Base-by-base conservation (phyloP, 495 filamentous ascomycete species). In the Hyaloscypha hepaticicola region DNA sequence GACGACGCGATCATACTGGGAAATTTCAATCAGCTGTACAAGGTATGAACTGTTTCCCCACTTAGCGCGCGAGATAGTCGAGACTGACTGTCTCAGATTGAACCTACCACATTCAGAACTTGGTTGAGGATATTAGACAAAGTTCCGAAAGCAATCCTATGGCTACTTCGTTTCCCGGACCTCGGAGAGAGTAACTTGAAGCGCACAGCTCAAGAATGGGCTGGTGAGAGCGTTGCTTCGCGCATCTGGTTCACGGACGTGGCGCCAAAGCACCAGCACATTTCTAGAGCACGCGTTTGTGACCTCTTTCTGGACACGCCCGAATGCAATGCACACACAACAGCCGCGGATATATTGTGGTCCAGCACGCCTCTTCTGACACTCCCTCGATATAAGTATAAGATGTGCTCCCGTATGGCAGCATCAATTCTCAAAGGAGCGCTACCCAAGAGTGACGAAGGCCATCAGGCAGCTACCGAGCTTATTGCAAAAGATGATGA, bases 11-110 rank as follows among this genome's bases (percentile, higher is more conserved):
- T 99, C 69, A 97, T 99, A 67, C 83, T 99, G 51, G 95, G 90
- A 12, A 99, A 99, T 77, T 99, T 99, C 76, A 99, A 99, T 75
- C 95, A 99, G 76, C 78, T 99, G 26, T 99, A 99, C 80, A 99
- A 99, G 89, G 95, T 96, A 80, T 70, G 79, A 74, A 50, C 27
- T 14, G 41, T 25, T 64, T 16, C 5, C 22, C 21, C 11, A 16
- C 5, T 25, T 45, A 24, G 5, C 22, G 25, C n/a, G 16, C 38
- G 31, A 45, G 38, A 19, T 45, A 0, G 38, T 4, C 38, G 27
- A 48, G 19, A 33, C 50, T 66, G 28, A 29, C 51, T 55, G 67
- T 28, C 69, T 51, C 69, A 99, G 95, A 97, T 99, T 75, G 95
- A 99, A 66, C 95, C 95, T 3, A 96, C 93, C 24, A 97, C 93